Evolutionary conservation across 1,139 yeast genomes (phyloP), one percentile per base, ranked within the genome.

Genomic region (Pichia cactophila): DNA sequence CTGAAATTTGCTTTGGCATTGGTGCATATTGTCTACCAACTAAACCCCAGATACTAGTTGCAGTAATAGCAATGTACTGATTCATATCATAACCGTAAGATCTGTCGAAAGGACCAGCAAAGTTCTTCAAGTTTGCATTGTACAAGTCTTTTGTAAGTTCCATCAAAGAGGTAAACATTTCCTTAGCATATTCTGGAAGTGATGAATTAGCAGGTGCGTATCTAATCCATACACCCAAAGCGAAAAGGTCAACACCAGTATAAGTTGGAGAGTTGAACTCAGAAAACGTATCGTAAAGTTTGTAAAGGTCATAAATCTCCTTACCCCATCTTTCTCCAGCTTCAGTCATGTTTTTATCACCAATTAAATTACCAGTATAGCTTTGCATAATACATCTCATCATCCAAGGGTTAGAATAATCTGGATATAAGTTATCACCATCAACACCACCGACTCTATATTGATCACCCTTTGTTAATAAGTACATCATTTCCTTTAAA

Each of bases 71-170:
- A 41, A 41, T 29, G 17, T 45, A 45, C 26, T 33, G 42, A 17
- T 45, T 45, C 47, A 45, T 45, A 17, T 45, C 47, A 45, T 16
- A 40, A 16, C 47, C 47, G 17, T 45, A 39, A 45, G 39, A 31
- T 41, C 47, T 45, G 38, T 45, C 47, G 33, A 45, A 45, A 26
- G 47, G 44, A 20, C 47, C 47, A 31, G 26, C 47, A 35, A 45
- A 45, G 26, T 45, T 45, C 12, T 45, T 45, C 42, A 45, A 36
- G 28, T 33, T 45, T 3, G 43, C 43, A 29, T 44, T 44, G 40
- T 44, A 44, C 10, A 44, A 40, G 8, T 38, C 33, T 12, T 44
- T 44, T 23, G 43, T 44, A 5, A 44, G 26, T 33, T 17, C 31
- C 47, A 44, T 44, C n/a, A 44, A 31, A 26, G 35, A 17, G 23